Evolutionary conservation across 306 rosid species (phyloP), one percentile per base, ranked within the genome.

Genomic region (Quercus engelmannii): DNA sequence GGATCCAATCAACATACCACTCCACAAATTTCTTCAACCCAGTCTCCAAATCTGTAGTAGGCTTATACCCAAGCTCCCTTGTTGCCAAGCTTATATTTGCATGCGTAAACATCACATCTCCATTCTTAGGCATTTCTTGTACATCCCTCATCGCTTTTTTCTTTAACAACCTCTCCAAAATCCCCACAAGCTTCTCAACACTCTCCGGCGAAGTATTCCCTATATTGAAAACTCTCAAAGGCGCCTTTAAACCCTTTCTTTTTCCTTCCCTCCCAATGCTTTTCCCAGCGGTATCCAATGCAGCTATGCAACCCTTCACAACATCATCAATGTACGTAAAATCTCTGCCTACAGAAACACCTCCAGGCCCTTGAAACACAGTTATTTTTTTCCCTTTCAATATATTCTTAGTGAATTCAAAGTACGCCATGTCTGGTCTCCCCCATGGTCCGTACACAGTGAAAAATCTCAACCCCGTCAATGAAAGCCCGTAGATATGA

Each of bases 381-480:
- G 3, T 10, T 38, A 86, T 80, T 17, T 15, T 68, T 55, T 86
- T 86, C 54, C 79, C 78, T 72, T 78, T 78, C 71, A 80, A 63
- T 3, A 83, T 86, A 38, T 80, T 76, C 70, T 67, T 79, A 0
- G 88, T 81, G 80, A 81, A 85, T 15, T 81, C 81, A 78, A 85
- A 85, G 71, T 85, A 85, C 1, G 85, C 85, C 88, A 85, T 85
- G 46, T 85, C 88, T 0, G 88, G 88, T 26, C 88, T 59, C 3
- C 88, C 86, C 88, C 88, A 85, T 6, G 88, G 88, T 6, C 88
- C 88, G 76, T 82, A 85, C 38, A 85, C 88, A 0, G 88, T 85
- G 75, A 85, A 85, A 67, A 85, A 85, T 25, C 88, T 33, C 79
- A 85, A 43, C 3, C 82, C 86, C 3, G 88, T 85, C 1, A 85